Evolutionary conservation across 768 basidiomycete genomes (phyloP).

Genomic region (Mycena filopes): DNA sequence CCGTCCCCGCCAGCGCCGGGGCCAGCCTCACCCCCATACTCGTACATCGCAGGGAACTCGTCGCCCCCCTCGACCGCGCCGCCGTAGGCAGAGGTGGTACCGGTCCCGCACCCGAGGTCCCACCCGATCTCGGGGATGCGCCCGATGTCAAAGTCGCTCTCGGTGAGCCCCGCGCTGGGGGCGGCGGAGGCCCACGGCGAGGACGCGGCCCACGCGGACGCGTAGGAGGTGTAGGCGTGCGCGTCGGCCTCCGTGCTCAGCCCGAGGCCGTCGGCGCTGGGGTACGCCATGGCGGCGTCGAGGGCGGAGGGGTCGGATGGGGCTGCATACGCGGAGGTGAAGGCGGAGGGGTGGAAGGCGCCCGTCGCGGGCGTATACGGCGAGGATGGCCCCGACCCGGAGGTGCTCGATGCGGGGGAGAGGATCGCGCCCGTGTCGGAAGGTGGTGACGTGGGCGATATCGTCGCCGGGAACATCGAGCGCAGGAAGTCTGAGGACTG

Average conservation of each 20-base stretch:
- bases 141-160: constrained; percentile 29
- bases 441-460: neutral
- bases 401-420: constrained; percentile 25
- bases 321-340: neutral
- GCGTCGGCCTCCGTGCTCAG: constrained; percentile 3
- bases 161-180: neutral
- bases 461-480: constrained; percentile 52
- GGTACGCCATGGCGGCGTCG: neutral
- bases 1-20: constrained; percentile 10
- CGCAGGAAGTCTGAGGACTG: constrained; percentile 64
- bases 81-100: no score
- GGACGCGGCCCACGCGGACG: constrained; percentile 10
- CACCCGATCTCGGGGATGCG: constrained; percentile 28
- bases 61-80: neutral
- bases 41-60: neutral
- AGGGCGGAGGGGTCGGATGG: neutral
- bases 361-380: constrained; percentile 24
- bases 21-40: neutral
- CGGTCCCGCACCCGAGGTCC: constrained; percentile 14
- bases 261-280: neutral
- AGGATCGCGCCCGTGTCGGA: neutral
- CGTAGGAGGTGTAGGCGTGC: constrained; percentile 10
- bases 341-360: constrained; percentile 24
- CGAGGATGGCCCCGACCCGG: constrained; percentile 28
- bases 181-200: constrained; percentile 14